Base-by-base conservation (phyloP, 2,329 filamentous ascomycete genomes). In the Hyphodiscus sp. region DNA sequence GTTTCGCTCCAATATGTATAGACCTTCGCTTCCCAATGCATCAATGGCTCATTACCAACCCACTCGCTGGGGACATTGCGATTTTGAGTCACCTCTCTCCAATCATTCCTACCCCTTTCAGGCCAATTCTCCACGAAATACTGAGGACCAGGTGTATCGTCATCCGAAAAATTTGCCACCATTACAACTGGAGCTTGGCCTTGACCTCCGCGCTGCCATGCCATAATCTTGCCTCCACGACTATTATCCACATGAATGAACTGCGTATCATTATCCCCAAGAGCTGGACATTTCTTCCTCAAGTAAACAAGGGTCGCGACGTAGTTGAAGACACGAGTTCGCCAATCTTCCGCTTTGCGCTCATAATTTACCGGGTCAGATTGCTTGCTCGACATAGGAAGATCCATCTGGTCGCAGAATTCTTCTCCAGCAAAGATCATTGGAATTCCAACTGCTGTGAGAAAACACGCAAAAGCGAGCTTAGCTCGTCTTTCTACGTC, bases 401-500 rank as follows among this genome's bases (percentile, higher is more conserved):
- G 47, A 23, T 60, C 58, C 41, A 53, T 54, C 19, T 60, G 56
- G 45, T 58, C 56, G 8, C 50, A 26, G 30, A 60, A 58, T 30
- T 58, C 58, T 41, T 60, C 56, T 19, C 58, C 58, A 0, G 58
- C 55, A n/a, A 58, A 55, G 23, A 58, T 60, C 58, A 60, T 60
- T 1, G 56, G 54, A 9, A 58, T 58, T 10, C 56, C 58, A 3
- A 58, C 56, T 1, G 51, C 43, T 4, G 51, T 57, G 1, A 60
- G 41, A 5, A 58, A 45, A 2, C 56, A 45, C 16, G 58, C 58
- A 26, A 54, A 56, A 2, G 55, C 55, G 15, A 60, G 47, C 41
- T 56, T 60, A 8, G 51, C 49, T 1, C 58, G 51, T 2, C 46
- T 44, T 23, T 60, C 58, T n/a, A 52, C 52, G 29, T 60, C 51